These are phyloP conservation scores for Arabis hirsuta DNA, from an alignment of 345 rosid genomes.

Conservation along the genomic window DNA sequence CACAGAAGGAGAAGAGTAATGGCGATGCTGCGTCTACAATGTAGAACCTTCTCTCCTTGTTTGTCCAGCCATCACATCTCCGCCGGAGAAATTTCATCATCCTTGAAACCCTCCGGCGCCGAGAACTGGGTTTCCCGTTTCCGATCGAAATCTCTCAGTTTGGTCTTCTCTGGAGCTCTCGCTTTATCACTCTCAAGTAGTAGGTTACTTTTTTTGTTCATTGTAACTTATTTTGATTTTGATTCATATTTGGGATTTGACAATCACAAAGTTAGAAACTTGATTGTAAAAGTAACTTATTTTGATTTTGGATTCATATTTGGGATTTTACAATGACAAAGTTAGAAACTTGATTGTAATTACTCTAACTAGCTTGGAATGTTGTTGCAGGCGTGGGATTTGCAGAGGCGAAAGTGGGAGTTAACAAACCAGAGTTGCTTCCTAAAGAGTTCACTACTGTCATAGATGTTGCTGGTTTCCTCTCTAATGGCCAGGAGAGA, in stretches of 20 bases:
- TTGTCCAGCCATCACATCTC: not conserved
- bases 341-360: no score
- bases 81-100: constrained; percentile 26
- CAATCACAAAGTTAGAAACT: no score
- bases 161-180: constrained; percentile 69
- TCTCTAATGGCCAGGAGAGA: constrained; percentile 94
- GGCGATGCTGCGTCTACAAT: constrained; percentile 30
- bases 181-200: constrained; percentile 22
- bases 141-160: constrained; percentile 60
- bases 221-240: no score
- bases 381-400: constrained; percentile 52
- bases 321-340: no score
- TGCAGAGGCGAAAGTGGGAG: constrained; percentile 82
- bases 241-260: no score
- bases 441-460: constrained; percentile 81
- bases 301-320: no score
- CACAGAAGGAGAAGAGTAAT: not conserved
- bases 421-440: constrained; percentile 91
- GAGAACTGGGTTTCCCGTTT: constrained; percentile 49
- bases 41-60: constrained; percentile 31
- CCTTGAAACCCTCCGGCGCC: constrained; percentile 32
- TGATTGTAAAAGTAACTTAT: no score
- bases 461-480: constrained; percentile 90
- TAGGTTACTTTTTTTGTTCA: no score
- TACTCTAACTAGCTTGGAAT: constrained; percentile 2